Conservation (phyloP, 2,329 filamentous ascomycete species). For the Pestalotiopsis sp. region DNA sequence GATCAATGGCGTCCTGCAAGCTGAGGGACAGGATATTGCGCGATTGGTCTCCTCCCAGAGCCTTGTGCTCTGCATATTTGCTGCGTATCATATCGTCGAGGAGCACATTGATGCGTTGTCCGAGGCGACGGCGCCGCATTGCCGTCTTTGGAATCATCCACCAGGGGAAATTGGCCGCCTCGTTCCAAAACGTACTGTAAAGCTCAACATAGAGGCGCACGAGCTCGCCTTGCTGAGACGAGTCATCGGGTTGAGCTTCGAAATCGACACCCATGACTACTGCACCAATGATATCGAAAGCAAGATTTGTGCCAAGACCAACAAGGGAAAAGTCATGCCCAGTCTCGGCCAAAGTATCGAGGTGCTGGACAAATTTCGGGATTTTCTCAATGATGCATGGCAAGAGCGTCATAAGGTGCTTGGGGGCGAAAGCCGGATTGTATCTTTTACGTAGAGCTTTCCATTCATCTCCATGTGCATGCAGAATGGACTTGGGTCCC, state of each 20-base stretch:
- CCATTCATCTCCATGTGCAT: slow-evolving; percentile 31
- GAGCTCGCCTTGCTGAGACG: slow-evolving; percentile 28
- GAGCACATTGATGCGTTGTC: slow-evolving; percentile 22
- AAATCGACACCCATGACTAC: slow-evolving; percentile 37
- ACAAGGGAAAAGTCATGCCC: slow-evolving; percentile 30
- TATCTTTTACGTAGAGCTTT: slow-evolving; percentile 36
- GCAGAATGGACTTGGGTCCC: slow-evolving; percentile 18
- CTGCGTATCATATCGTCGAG: neutral
- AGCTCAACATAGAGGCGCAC: slow-evolving; percentile 33
- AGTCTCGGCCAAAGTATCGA: slow-evolving; percentile 31
- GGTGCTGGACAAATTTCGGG: slow-evolving; percentile 1
- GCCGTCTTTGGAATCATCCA: slow-evolving; percentile 20
- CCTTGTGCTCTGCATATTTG: neutral
- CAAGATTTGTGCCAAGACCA: slow-evolving; percentile 31
- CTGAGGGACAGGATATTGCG: neutral
- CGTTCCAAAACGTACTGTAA: slow-evolving; percentile 24
- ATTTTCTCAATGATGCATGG: slow-evolving; percentile 20
- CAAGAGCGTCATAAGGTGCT: slow-evolving; percentile 40
- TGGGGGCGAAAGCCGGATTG: slow-evolving; percentile 41
- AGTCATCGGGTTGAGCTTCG: slow-evolving; percentile 32
- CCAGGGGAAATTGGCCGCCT: slow-evolving; percentile 22
- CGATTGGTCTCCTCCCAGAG: neutral
- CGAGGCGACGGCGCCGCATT: slow-evolving; percentile 16
- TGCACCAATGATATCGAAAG: slow-evolving; percentile 42
- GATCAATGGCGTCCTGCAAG: neutral